Evolutionary conservation across 1,139 yeast species (phyloP).

Genomic region (Pichia sp.): DNA sequence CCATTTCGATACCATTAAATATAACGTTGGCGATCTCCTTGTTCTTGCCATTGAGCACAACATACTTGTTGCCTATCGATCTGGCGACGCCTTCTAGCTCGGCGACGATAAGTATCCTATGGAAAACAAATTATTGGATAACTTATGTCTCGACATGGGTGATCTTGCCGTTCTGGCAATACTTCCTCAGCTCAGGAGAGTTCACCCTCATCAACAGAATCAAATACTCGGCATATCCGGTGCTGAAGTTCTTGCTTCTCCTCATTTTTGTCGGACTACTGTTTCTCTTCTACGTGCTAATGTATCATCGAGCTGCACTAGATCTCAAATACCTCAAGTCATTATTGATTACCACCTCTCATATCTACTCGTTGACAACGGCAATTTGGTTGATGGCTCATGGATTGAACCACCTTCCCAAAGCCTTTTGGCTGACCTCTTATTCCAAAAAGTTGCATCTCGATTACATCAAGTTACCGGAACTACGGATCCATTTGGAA

Average conservation of each 20-base stretch:
- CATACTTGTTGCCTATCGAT: slow-evolving; percentile 54
- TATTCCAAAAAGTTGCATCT: slow-evolving; percentile 37
- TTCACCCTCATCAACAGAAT: slow-evolving; percentile 44
- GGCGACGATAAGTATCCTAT: slow-evolving; percentile 31
- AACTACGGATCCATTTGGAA: slow-evolving; percentile 55
- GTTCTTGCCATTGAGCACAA: slow-evolving; percentile 52
- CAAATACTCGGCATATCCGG: slow-evolving; percentile 53
- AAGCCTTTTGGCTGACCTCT: slow-evolving; percentile 44
- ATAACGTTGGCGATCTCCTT: slow-evolving; percentile 43
- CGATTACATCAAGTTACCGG: slow-evolving; percentile 55
- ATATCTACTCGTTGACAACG: slow-evolving; percentile 69
- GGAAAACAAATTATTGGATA: slow-evolving; percentile 79
- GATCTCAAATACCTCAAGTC: slow-evolving; percentile 55
- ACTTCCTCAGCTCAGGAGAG: slow-evolving; percentile 69
- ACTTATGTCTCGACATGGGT: slow-evolving; percentile 76
- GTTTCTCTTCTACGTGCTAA: slow-evolving; percentile 56
- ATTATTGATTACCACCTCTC: slow-evolving; percentile 70
- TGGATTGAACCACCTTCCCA: slow-evolving; percentile 67
- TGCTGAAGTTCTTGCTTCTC: slow-evolving; percentile 57
- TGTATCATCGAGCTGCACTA: slow-evolving; percentile 52
- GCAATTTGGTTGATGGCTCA: slow-evolving; percentile 87
- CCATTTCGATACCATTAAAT: slow-evolving; percentile 27
- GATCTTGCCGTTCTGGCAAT: slow-evolving; percentile 65
- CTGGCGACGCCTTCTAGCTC: slow-evolving; percentile 25
- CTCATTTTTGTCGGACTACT: slow-evolving; percentile 50